Evolutionary conservation across 148 eudicot genomes (phyloP).

Genomic region (Drosera capensis): DNA sequence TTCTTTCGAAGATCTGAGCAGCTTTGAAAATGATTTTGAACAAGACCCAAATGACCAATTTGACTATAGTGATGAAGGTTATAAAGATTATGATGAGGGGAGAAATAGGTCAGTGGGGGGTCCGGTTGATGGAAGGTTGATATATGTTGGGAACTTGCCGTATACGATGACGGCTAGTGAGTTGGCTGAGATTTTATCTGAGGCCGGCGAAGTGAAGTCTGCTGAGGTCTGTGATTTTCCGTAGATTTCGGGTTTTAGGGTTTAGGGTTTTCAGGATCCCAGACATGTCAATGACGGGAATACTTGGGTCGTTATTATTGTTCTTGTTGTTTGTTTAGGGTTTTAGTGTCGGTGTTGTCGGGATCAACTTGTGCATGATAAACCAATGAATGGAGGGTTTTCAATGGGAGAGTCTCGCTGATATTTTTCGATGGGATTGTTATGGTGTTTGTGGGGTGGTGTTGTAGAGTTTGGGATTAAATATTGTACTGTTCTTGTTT

Average conservation of each 20-base stretch:
- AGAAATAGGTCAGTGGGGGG: conserved; percentile 9
- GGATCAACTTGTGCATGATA: no score
- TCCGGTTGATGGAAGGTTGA: conserved; percentile 35
- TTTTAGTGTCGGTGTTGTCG: no score
- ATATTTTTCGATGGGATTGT: no score
- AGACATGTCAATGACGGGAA: no score
- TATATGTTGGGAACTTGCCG: conserved; percentile 78
- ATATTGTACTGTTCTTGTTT: conserved; percentile 4
- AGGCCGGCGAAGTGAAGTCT: conserved; percentile 51
- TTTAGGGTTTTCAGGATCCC: no score
- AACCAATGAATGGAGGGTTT: no score
- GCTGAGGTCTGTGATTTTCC: conserved; percentile 53
- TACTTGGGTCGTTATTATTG: background rate
- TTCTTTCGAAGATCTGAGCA: conserved; percentile 9
- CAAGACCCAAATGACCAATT: conserved; percentile 7
- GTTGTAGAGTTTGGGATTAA: background rate
- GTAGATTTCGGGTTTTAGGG: no score
- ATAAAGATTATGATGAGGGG: conserved; percentile 9
- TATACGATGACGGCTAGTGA: conserved; percentile 46
- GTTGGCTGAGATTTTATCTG: conserved; percentile 44
- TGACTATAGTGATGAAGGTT: conserved; percentile 7
- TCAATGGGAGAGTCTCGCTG: no score
- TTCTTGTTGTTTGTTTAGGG: conserved; percentile 6
- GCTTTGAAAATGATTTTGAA: no score
- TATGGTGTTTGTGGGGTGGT: no score